Conservation (phyloP, 2,329 filamentous ascomycete genomes). For the Pseudogymnoascus sp. region DNA sequence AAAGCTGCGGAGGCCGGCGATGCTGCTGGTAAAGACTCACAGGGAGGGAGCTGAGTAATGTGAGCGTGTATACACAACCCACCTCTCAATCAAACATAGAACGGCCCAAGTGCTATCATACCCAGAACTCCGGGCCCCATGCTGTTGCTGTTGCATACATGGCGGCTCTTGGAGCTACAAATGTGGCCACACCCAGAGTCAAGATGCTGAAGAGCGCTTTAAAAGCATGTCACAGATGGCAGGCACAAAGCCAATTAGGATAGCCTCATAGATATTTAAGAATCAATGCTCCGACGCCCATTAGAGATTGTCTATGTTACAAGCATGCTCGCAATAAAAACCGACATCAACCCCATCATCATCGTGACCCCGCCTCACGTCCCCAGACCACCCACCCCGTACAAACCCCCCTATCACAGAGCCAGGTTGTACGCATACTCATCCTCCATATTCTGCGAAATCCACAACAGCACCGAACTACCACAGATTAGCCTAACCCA, state of each 20-base stretch:
- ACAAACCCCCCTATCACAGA: constrained; percentile 34
- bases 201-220: background rate
- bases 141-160: background rate
- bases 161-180: background rate
- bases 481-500: background rate
- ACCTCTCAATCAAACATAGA: background rate
- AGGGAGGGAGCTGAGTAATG: background rate
- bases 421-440: constrained; percentile 63
- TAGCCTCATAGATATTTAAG: constrained; percentile 12
- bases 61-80: background rate
- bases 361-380: background rate
- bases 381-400: background rate
- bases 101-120: background rate
- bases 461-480: constrained; percentile 58
- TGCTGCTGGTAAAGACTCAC: background rate
- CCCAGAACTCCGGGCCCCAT: background rate
- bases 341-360: constrained; percentile 11
- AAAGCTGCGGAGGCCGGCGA: background rate
- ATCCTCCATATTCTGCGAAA: constrained; percentile 67
- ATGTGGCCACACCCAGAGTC: background rate
- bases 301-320: constrained; percentile 8
- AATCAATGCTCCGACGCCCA: constrained; percentile 9
- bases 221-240: background rate
- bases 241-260: constrained; percentile 8
- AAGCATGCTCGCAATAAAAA: constrained; percentile 9